Evolutionary conservation across 208 protist genomes (phyloP), one percentile per base, ranked within the genome.

Genomic region (Balamuthia mandrillaris): DNA sequence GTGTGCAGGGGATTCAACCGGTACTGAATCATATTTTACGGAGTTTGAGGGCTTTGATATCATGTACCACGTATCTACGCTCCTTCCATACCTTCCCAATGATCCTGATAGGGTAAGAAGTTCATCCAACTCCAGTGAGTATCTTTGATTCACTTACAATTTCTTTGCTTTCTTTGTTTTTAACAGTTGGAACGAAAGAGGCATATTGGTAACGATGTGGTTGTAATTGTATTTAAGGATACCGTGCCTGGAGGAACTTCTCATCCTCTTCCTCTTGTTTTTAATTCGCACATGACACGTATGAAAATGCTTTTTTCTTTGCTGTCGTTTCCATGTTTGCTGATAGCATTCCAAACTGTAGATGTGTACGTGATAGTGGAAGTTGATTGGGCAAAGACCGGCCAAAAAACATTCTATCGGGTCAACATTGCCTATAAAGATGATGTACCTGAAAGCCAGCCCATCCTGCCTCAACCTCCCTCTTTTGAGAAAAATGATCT

Each of bases 171-270:
- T 16, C 29, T 12, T 45, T 21, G 21, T 41, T 18, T 7, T 12
- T 14, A 18, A 75, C 65, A 75, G 65, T 44, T 75, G 33, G 65
- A 75, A 27, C 45, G 65, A 44, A 75, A 75, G 41, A 37, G 65
- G 7, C 65, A 75, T 27, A 52, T 75, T 27, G 65, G 65, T 9
- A 75, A 75, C n/a, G 65, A 75, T 33, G 65, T 75, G 39, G 65
- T 75, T 21, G 65, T 75, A 12, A 75, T 75, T n/a, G 52, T 75
- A 12, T 75, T 75, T 35, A 75, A 75, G 65, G 65, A 75, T 10
- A 75, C 65, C 1, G 41, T 54, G 65, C 65, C 65, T 7, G 65
- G 65, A 2, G 33, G 52, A 31, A 37, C 65, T 31, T 75, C 65
- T 5, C 29, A 37, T 2, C 65, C 65, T 1, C 39, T 75, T 0